Evolutionary conservation across 768 basidiomycete genomes (phyloP).

Genomic region (Boletus bicolor): DNA sequence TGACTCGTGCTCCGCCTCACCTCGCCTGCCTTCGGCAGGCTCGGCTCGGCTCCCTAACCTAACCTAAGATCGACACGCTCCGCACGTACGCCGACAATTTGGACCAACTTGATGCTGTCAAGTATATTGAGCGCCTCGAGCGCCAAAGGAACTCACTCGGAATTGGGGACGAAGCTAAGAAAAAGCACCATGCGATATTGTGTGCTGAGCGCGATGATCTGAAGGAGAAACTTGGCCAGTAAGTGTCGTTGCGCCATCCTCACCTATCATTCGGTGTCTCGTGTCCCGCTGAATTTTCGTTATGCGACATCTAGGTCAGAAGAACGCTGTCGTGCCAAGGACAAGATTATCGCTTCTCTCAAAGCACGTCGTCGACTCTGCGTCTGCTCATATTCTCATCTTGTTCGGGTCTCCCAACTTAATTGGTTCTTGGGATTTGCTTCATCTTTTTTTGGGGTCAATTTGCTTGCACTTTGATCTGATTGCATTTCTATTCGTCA

Average conservation of each 20-base stretch:
- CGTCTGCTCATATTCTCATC: not conserved
- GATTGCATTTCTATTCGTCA: not conserved
- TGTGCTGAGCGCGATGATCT: constrained; percentile 1
- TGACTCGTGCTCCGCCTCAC: too few relatives aligned
- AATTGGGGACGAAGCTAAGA: constrained; percentile 35
- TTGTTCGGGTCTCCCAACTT: not conserved
- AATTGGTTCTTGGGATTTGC: too few relatives aligned
- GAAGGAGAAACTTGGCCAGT: not conserved
- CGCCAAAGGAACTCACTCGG: constrained; percentile 36
- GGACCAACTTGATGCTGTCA: constrained; percentile 14
- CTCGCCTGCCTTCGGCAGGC: too few relatives aligned
- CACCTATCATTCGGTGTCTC: too few relatives aligned
- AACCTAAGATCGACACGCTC: not conserved
- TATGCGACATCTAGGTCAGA: not conserved
- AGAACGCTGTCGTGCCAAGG: constrained; percentile 2
- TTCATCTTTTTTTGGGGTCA: not conserved
- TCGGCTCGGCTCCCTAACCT: too few relatives aligned
- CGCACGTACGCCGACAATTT: constrained; percentile 7
- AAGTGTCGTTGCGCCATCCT: not conserved
- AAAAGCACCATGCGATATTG: constrained; percentile 12
- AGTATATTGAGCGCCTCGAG: constrained; percentile 39
- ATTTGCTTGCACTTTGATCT: not conserved
- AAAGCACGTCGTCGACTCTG: not conserved
- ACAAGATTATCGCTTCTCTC: constrained; percentile 1
- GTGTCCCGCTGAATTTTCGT: not conserved